Base-by-base conservation (phyloP, 805 yeast genomes). In the Candida tibetensis region DNA sequence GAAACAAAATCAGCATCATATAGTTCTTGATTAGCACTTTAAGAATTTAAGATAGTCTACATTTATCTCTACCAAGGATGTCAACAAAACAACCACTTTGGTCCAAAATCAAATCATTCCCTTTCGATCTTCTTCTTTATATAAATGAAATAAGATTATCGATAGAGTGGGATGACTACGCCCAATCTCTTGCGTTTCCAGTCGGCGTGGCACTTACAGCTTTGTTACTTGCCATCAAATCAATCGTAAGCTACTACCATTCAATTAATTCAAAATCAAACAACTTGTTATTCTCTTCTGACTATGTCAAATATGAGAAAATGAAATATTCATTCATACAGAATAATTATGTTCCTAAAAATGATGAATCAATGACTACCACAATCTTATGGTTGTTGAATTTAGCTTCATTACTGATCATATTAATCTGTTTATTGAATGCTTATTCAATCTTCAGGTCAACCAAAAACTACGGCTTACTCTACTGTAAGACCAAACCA, bases 101-200 rank as follows among this genome's bases (percentile, higher is more conserved):
- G 22, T 51, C 60, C 25, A 57, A 55, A 37, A 50, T 68, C 35
- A 55, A 51, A 40, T 32, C 45, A 13, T 31, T 41, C 21, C 74
- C 74, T 4, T 58, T 65, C 28, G 74, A 69, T 35, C 39, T 61
- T 21, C 55, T 58, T 33, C 53, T 69, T 5, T 60, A 56, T 37
- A 19, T 62, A 34, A 64, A 68, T 38, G 74, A 69, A 40, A 26
- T 53, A n/a, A 43, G 60, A 16, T 44, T 60, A 14, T 62, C 71
- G 3, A 64, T 69, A 12, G 72, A 67, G 22, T 69, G 73, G 74
- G 72, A 69, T 41, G 60, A 57, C 27, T 61, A 63, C 39, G 44
- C 58, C 17, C 46, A 51, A 4, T 45, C 60, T 2, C 35, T 60
- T 2, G 63, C 67, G 4, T 39, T 65, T n/a, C 66, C 67, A 1